phyloP scores from a whole-genome alignment of 129 eudicot species.

The Dittrichia graveolens region DNA sequence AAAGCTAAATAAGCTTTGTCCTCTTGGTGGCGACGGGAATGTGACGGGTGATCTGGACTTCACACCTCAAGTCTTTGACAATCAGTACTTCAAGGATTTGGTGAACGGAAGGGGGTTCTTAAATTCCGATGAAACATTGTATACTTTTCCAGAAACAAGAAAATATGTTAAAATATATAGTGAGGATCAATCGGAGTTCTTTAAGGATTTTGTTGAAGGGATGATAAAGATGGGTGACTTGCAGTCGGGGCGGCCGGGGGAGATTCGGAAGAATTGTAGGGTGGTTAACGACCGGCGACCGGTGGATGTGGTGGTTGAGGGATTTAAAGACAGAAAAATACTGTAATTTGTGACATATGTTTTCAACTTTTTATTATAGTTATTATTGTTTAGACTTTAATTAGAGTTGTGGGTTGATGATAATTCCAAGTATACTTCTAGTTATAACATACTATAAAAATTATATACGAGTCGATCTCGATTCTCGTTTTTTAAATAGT shows the following conservation, averaged over 20 bases:
- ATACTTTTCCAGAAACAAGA: slow-evolving; percentile 51
- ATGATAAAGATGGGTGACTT: slow-evolving; percentile 91
- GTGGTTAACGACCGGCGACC: slow-evolving; percentile 52
- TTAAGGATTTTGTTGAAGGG: slow-evolving; percentile 69
- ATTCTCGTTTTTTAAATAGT: too few relatives aligned
- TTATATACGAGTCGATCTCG: too few relatives aligned
- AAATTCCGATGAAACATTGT: slow-evolving; percentile 77
- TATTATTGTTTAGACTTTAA: background rate
- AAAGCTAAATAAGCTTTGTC: slow-evolving; percentile 70
- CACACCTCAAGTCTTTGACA: slow-evolving; percentile 67
- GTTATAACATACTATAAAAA: too few relatives aligned
- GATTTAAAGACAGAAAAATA: slow-evolving; percentile 24
- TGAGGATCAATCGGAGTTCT: slow-evolving; percentile 48
- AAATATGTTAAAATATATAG: slow-evolving; percentile 57
- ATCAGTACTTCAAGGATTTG: slow-evolving; percentile 81
- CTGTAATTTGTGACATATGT: background rate
- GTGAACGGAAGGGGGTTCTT: slow-evolving; percentile 74
- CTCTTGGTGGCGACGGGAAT: slow-evolving; percentile 68
- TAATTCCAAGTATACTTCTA: too few relatives aligned
- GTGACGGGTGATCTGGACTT: slow-evolving; percentile 76
- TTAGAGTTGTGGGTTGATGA: background rate
- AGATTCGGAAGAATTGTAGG: slow-evolving; percentile 83
- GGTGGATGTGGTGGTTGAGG: slow-evolving; percentile 29
- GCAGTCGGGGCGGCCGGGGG: slow-evolving; percentile 79
- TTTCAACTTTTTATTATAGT: background rate